A percentile compares a stretch with the other conserved stretches of the same genome.
These are phyloP conservation scores for Alopecurus myosuroides DNA, from an alignment of 176 grass and related monocot species.

Conservation along the genomic window DNA sequence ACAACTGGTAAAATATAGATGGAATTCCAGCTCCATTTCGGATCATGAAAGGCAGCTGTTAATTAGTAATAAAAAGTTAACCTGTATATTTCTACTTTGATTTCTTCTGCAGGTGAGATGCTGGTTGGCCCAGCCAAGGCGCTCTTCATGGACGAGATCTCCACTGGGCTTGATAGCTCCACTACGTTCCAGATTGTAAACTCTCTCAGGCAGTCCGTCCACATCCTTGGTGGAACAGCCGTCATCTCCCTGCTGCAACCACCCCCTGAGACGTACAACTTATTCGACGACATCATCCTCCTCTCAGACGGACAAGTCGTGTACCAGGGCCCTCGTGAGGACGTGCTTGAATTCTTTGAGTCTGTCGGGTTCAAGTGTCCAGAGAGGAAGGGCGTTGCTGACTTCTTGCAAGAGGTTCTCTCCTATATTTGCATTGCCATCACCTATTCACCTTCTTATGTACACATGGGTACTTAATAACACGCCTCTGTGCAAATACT, in stretches of 20 bases:
- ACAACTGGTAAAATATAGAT: slow-evolving; percentile 58
- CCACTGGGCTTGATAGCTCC: slow-evolving; percentile 94
- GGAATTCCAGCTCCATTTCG: neutral
- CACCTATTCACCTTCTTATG: neutral
- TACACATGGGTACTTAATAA: neutral
- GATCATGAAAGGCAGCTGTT: neutral
- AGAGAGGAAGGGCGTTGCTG: slow-evolving; percentile 80
- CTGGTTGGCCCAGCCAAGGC: slow-evolving; percentile 77
- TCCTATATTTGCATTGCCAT: neutral
- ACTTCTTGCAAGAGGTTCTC: slow-evolving; percentile 98
- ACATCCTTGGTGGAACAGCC: slow-evolving; percentile 79
- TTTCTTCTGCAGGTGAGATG: slow-evolving; percentile 72
- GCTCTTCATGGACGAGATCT: slow-evolving; percentile 99
- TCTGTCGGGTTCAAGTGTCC: slow-evolving; percentile 83
- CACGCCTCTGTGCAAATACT: neutral
- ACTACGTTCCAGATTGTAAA: slow-evolving; percentile 96
- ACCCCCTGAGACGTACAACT: slow-evolving; percentile 78
- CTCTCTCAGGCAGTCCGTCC: slow-evolving; percentile 77
- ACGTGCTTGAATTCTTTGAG: slow-evolving; percentile 88
- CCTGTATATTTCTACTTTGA: neutral
- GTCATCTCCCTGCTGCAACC: slow-evolving; percentile 88
- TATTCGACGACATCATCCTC: slow-evolving; percentile 89
- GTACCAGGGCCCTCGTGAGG: slow-evolving; percentile 74
- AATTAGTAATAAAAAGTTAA: neutral
- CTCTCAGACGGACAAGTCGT: slow-evolving; percentile 82